Percentiles rank a stretch among this genome's conserved stretches.
Evolutionary conservation across 768 basidiomycete species (phyloP).

Genomic region (Trametes villosa): DNA sequence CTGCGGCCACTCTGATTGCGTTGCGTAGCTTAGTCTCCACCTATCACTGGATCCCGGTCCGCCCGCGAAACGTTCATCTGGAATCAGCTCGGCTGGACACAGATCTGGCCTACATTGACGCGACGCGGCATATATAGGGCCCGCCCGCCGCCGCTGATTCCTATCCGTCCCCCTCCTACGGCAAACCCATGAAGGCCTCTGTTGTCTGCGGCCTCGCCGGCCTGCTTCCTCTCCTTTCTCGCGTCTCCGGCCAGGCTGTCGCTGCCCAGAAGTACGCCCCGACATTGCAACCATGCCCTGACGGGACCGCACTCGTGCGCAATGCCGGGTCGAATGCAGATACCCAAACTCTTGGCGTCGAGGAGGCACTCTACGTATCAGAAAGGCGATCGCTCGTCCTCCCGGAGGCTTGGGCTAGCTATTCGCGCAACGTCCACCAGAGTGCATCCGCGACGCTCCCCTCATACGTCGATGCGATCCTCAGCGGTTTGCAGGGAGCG

Average conservation of each 20-base stretch:
- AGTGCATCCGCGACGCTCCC: neutral
- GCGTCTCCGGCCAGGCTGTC: conserved; percentile 10
- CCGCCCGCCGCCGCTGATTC: too few relatives aligned
- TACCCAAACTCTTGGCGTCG: conserved; percentile 40
- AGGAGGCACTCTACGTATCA: conserved; percentile 43
- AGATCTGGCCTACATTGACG: neutral
- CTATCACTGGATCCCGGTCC: neutral
- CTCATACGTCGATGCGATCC: conserved; percentile 43
- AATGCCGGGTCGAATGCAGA: conserved; percentile 12
- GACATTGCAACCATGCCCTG: conserved; percentile 23
- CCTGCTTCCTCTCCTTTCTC: neutral
- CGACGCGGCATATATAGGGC: neutral
- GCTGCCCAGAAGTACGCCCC: conserved; percentile 30
- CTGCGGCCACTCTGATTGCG: neutral
- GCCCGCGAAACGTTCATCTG: neutral
- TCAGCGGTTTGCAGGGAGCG: conserved; percentile 21
- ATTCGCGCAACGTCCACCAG: conserved; percentile 42
- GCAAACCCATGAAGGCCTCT: neutral
- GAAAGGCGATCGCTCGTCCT: conserved; percentile 40
- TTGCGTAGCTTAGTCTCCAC: neutral
- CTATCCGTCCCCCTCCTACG: neutral
- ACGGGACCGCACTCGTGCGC: conserved; percentile 26
- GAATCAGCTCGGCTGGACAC: neutral
- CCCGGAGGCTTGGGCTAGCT: conserved; percentile 44
- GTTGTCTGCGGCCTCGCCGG: neutral